Evolutionary conservation across 2,329 filamentous ascomycete genomes (phyloP), one percentile per base, ranked within the genome.

Genomic region (Trichoderma sp.): DNA sequence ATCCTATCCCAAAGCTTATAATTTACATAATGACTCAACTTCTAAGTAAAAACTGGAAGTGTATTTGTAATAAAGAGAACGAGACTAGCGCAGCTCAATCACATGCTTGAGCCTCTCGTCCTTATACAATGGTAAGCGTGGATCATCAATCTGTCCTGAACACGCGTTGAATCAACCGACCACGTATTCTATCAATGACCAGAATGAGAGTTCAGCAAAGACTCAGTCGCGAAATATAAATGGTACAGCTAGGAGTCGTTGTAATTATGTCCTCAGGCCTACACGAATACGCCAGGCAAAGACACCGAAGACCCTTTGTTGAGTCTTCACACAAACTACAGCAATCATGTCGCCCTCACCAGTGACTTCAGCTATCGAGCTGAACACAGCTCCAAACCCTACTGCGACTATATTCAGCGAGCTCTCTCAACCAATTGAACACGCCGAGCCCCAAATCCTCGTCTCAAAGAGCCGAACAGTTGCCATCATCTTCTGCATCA

Each of bases 231-330:
- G 18, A n/a, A 21, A 47, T 47, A 47, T 21, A 47, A 21, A 47
- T 47, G 18, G 4, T 0, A 21, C 6, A 47, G 1, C n/a, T 1
- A 47, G 18, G 4, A 21, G 0, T 47, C 3, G 0, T 4, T 4
- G 4, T 21, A 21, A 47, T 47, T 9, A 47, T 47, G 4, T n/a
- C 43, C 43, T 47, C 43, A 47, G 43, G 43, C 18, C 36, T 18
- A 47, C 18, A 47, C 8, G 0, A 21, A 11, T 1, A 47, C 18
- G 9, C 4, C 43, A 47, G 43, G 43, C 43, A 47, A 21, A 47
- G 1, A 9, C 43, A 6, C 18, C 7, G 3, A 47, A n/a, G 1
- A 3, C n/a, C n/a, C 18, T 21, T 47, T 21, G 1, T 21, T 11
- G 4, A 21, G 1, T 47, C n/a, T 11, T 9, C 8, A 5, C n/a